A percentile compares a stretch with the other conserved stretches of the same genome.
Evolutionary conservation across 768 basidiomycete species (phyloP).

Genomic region (Harrya chromipes): DNA sequence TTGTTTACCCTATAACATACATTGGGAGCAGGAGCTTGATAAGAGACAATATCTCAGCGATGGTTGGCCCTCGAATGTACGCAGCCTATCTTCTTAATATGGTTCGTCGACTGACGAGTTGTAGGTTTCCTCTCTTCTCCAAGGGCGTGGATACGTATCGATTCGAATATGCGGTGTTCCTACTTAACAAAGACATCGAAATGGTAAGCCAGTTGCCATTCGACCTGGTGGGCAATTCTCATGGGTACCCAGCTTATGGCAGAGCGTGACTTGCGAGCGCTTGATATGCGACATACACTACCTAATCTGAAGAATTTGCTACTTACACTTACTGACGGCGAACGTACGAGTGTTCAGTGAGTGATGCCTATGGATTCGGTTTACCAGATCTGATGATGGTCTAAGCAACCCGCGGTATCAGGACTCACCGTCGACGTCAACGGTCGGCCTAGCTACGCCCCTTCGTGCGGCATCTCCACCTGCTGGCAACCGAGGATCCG

Average conservation of each 20-base stretch:
- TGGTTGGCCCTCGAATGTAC: conserved; percentile 93
- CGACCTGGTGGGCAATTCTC: neutral
- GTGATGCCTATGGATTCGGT: conserved; percentile 20
- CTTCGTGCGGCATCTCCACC: conserved; percentile 18
- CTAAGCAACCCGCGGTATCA: conserved; percentile 16
- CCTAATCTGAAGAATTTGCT: conserved; percentile 95
- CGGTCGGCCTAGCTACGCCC: conserved; percentile 24
- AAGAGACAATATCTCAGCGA: conserved; percentile 88
- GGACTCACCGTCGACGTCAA: conserved; percentile 21
- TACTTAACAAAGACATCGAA: conserved; percentile 97
- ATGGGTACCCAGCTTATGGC: conserved; percentile 69
- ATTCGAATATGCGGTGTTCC: conserved; percentile 96
- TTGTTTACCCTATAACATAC: conserved; percentile 89
- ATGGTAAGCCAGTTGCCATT: conserved; percentile 47
- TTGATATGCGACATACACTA: conserved; percentile 94
- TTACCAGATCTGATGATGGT: conserved; percentile 10
- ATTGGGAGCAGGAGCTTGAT: conserved; percentile 90
- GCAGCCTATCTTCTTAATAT: conserved; percentile 24
- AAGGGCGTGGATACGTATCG: conserved; percentile 95
- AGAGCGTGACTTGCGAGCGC: conserved; percentile 80
- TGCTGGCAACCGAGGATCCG: conserved; percentile 10
- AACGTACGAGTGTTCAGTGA: conserved; percentile 47
- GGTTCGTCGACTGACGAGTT: conserved; percentile 9
- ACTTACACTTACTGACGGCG: conserved; percentile 77
- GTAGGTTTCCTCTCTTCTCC: conserved; percentile 92